phyloP scores from a whole-genome alignment of 495 filamentous ascomycete species.

The Opeltia flavorubescens region DNA sequence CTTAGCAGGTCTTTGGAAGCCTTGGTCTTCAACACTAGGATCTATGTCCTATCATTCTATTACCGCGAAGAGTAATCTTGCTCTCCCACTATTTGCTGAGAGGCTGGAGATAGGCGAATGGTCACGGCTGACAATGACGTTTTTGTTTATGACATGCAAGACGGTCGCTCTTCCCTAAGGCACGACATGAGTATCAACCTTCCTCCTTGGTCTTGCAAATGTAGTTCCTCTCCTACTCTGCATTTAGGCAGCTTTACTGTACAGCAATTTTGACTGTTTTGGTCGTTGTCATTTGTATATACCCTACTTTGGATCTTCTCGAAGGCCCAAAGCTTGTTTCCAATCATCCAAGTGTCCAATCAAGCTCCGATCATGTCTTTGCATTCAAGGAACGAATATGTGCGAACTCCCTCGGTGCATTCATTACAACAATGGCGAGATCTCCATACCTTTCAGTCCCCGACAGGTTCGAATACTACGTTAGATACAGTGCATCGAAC shows the following conservation, averaged over 20 bases:
- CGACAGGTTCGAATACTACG: conserved; percentile 5
- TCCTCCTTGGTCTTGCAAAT: background rate
- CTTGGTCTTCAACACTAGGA: too few relatives aligned
- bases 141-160: too few relatives aligned
- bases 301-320: background rate
- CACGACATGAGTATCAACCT: background rate
- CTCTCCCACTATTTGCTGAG: too few relatives aligned
- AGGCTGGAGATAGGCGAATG: too few relatives aligned
- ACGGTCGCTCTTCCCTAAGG: background rate
- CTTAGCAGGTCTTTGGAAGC: too few relatives aligned
- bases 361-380: background rate
- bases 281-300: too few relatives aligned
- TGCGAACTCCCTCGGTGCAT: background rate
- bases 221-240: background rate
- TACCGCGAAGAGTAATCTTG: too few relatives aligned
- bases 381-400: background rate
- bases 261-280: background rate
- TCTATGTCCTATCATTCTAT: too few relatives aligned
- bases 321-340: too few relatives aligned
- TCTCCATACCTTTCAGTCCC: background rate
- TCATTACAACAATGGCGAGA: background rate
- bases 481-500: conserved; percentile 7
- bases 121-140: too few relatives aligned
- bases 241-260: background rate
- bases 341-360: too few relatives aligned